Base-by-base conservation (phyloP, 495 filamentous ascomycete genomes). In the Penicillium salamii region DNA sequence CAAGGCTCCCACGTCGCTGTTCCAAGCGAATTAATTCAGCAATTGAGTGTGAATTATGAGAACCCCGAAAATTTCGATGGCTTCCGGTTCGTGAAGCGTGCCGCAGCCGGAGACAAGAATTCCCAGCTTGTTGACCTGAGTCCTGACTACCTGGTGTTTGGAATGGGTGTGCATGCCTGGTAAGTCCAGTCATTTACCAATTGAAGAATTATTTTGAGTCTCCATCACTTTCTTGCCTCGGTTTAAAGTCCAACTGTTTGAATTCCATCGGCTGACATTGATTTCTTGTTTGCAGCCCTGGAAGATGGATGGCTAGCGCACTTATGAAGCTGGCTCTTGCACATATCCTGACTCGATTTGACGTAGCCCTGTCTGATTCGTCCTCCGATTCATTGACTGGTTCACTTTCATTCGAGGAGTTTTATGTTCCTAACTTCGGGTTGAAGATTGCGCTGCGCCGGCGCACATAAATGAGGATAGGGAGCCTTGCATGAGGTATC, bases 301-400 rank as follows among this genome's bases (percentile, higher is more conserved):
- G 81, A 0, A 62, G 80, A 9, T 81, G 78, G 62, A 82, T 83
- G 47, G 78, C 78, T 1, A 68, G 68, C 14, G 71, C 64, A 0
- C 70, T 80, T 43, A 70, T 83, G 64, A 83, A 83, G 54, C 58
- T 78, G 35, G 69, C 81, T 12, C 50, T 83, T 23, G 72, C 69
- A 5, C 67, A 75, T 49, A 46, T 76, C 5, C 42, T 84, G 13
- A 52, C 70, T 32, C 63, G 64, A 20, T 83, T 78, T 48, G 78
- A 84, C 23, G 56, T 81, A 33, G 49, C 57, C 40, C 46, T 65
- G 11, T 55, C 49, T 45, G 54, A 55, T 19, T 53, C 34, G 21
- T 31, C 21, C 9, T 18, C 28, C 1, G 47, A 12, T 1, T 20
- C 48, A 2, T 34, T 63, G 39, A 52, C 46, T 6, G 54, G 54